These are phyloP conservation scores for Gnomoniopsis sp. DNA, from an alignment of 2,329 filamentous ascomycete species.

Conservation along the genomic window DNA sequence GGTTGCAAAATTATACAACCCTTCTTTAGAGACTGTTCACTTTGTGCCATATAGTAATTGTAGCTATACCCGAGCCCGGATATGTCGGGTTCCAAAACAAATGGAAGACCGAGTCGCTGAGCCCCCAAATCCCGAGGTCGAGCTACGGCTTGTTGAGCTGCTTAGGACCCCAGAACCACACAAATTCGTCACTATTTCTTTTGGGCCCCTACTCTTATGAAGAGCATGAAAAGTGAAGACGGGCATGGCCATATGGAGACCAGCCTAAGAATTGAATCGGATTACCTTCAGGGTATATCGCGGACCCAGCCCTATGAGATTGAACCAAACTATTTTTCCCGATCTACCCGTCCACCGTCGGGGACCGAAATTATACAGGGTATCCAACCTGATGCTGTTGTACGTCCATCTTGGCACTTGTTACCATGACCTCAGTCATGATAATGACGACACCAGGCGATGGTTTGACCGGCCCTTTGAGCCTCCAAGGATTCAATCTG, in stretches of 20 bases:
- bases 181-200: too few relatives aligned
- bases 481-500: not conserved
- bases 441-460: not conserved
- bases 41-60: too few relatives aligned
- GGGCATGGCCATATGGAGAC: not conserved
- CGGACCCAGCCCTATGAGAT: not conserved
- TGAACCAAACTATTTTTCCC: not conserved
- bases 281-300: not conserved
- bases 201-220: not conserved
- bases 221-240: too few relatives aligned
- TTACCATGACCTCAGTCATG: not conserved
- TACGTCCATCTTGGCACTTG: not conserved
- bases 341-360: not conserved
- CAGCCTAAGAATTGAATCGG: too few relatives aligned
- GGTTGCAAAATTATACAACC: too few relatives aligned
- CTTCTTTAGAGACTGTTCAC: too few relatives aligned
- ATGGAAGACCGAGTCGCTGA: too few relatives aligned
- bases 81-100: too few relatives aligned
- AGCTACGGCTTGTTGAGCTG: too few relatives aligned
- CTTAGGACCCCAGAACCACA: too few relatives aligned
- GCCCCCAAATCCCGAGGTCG: too few relatives aligned
- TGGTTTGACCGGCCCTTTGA: not conserved
- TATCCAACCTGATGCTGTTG: not conserved
- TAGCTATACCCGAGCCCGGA: too few relatives aligned
- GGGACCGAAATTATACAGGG: not conserved